These are phyloP conservation scores for Pythium aquatile DNA, from an alignment of 352 stramenopile genomes.

Conservation along the genomic window DNA sequence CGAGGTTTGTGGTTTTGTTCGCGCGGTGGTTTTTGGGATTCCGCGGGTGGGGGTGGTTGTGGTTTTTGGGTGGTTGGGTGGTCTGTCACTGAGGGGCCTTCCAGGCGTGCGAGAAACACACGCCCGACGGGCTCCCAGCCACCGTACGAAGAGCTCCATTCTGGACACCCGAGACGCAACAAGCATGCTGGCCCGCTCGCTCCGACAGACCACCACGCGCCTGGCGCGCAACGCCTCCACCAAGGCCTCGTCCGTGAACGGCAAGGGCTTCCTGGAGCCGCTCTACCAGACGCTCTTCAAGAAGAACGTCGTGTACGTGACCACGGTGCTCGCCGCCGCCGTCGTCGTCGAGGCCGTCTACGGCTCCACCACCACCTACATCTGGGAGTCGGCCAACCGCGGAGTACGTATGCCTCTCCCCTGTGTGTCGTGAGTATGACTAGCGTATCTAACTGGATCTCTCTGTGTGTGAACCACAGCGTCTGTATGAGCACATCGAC, in stretches of 20 bases:
- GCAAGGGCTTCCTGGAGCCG: conserved; percentile 57
- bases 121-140: conserved; percentile 18
- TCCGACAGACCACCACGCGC: conserved; percentile 36
- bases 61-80: conserved; percentile 20
- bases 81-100: background rate
- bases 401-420: conserved; percentile 48
- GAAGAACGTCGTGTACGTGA: conserved; percentile 79
- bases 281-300: conserved; percentile 83
- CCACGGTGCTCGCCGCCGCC: conserved; percentile 65
- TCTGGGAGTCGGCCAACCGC: conserved; percentile 84
- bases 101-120: conserved; percentile 6
- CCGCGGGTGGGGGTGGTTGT: background rate
- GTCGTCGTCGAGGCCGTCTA: conserved; percentile 75
- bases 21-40: conserved; percentile 5
- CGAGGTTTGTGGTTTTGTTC: conserved; percentile 6
- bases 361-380: conserved; percentile 62
- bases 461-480: conserved; percentile 31
- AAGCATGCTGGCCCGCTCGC: conserved; percentile 55
- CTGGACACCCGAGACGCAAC: conserved; percentile 3
- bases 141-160: conserved; percentile 18
- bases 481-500: conserved; percentile 88
- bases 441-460: background rate
- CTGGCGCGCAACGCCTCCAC: conserved; percentile 50
- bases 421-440: background rate
- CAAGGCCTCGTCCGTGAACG: conserved; percentile 79